phyloP scores from a whole-genome alignment of 352 stramenopile genomes.

The Globisporangium lucens region DNA sequence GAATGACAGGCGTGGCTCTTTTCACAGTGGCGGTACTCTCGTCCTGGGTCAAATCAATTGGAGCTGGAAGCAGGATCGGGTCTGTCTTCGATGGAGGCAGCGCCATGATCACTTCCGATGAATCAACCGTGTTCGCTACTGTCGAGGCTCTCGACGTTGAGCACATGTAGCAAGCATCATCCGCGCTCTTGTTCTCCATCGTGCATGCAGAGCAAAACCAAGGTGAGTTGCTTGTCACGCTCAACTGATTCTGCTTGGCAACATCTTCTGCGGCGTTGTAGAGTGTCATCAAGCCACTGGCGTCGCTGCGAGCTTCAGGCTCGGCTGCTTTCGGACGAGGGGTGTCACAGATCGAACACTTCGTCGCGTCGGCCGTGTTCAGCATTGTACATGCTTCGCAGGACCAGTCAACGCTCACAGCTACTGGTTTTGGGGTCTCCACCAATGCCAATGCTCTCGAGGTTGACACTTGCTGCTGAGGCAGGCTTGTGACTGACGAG shows the following conservation, averaged over 20 bases:
- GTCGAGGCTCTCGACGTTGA: slow-evolving; percentile 42
- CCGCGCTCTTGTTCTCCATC: slow-evolving; percentile 65
- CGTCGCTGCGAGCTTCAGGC: slow-evolving; percentile 19
- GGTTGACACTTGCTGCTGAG: slow-evolving; percentile 29
- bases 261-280: slow-evolving; percentile 64
- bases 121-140: slow-evolving; percentile 34
- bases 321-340: slow-evolving; percentile 24
- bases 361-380: slow-evolving; percentile 48
- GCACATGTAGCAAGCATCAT: slow-evolving; percentile 73
- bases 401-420: slow-evolving; percentile 47
- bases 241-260: slow-evolving; percentile 26
- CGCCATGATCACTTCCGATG: slow-evolving; percentile 30
- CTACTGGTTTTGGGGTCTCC: slow-evolving; percentile 17
- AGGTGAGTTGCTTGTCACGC: slow-evolving; percentile 12
- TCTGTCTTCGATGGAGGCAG: slow-evolving; percentile 27
- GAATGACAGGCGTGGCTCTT: slow-evolving; percentile 12
- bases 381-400: slow-evolving; percentile 80
- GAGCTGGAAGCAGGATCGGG: slow-evolving; percentile 20
- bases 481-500: slow-evolving; percentile 14
- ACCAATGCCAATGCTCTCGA: slow-evolving; percentile 49
- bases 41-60: slow-evolving; percentile 39
- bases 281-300: slow-evolving; percentile 61
- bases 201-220: slow-evolving; percentile 74
- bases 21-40: not conserved
- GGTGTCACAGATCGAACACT: slow-evolving; percentile 78